phyloP scores from a whole-genome alignment of 352 stramenopile species.

The Pythium insidiosum region DNA sequence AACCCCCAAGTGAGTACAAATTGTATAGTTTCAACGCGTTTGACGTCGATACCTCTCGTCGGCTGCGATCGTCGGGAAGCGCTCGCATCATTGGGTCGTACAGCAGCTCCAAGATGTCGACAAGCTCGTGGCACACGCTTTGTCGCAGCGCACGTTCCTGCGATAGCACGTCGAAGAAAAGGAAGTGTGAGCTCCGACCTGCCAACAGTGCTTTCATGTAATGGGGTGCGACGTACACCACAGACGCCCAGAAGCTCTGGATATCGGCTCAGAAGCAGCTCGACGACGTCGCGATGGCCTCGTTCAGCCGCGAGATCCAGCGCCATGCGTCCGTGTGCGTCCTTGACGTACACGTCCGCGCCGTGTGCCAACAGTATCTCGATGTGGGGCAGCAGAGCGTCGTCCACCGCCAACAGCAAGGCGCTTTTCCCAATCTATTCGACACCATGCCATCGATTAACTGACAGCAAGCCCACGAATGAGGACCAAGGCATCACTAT shows the following conservation, averaged over 20 bases:
- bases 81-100: slow-evolving; percentile 4
- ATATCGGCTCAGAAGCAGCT: slow-evolving; percentile 15
- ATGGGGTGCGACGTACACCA: slow-evolving; percentile 1
- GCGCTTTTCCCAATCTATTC: slow-evolving; percentile 17
- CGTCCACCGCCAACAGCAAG: slow-evolving; percentile 25
- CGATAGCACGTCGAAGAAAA: not conserved
- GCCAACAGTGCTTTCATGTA: not conserved
- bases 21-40: too few species aligned
- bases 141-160: slow-evolving; percentile 11
- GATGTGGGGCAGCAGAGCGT: slow-evolving; percentile 39
- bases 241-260: slow-evolving; percentile 5
- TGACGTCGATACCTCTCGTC: too few species aligned
- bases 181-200: too few species aligned
- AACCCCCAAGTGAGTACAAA: too few species aligned
- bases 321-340: slow-evolving; percentile 19
- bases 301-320: slow-evolving; percentile 33
- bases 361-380: slow-evolving; percentile 28
- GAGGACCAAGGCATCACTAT: not conserved
- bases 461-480: too few species aligned
- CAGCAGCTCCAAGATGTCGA: slow-evolving; percentile 6
- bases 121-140: slow-evolving; percentile 8
- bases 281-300: slow-evolving; percentile 29
- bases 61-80: not conserved
- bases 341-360: slow-evolving; percentile 16
- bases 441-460: too few species aligned